Conservation (phyloP, 1,284 basidiomycete genomes). For the Ustilago trichophora region DNA sequence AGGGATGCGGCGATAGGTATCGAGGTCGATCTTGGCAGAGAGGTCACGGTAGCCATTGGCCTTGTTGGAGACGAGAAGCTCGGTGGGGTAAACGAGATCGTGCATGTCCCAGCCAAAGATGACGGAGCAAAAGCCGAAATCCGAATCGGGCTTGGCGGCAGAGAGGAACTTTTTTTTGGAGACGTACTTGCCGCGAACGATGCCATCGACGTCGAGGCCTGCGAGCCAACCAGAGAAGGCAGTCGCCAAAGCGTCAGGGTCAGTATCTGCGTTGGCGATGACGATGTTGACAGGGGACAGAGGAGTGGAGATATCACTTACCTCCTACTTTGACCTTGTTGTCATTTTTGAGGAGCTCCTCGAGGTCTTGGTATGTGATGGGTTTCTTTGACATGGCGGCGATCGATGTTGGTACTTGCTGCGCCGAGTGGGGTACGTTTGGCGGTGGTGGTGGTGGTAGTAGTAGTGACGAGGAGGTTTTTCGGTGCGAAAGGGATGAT, state of each 20-base stretch:
- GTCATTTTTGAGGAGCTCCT: conserved; percentile 71
- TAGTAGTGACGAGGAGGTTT: too few species aligned
- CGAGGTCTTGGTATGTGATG: conserved; percentile 43
- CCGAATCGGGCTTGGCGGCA: conserved; percentile 79
- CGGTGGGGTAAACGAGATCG: conserved; percentile 73
- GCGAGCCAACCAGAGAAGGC: conserved; percentile 1
- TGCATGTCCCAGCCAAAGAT: conserved; percentile 55
- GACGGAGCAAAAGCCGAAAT: conserved; percentile 55
- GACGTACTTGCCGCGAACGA: conserved; percentile 93
- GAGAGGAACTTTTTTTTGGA: conserved; percentile 91
- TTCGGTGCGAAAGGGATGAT: too few species aligned
- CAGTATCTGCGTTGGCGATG: neutral
- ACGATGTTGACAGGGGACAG: neutral
- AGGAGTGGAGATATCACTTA: neutral
- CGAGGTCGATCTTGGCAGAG: conserved; percentile 82
- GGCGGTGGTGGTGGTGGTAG: neutral
- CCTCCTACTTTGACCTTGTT: conserved; percentile 87
- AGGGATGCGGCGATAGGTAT: conserved; percentile 81
- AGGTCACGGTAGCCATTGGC: conserved; percentile 91
- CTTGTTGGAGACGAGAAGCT: conserved; percentile 87
- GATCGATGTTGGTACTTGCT: neutral
- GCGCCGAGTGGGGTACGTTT: too few species aligned
- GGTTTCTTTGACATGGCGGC: conserved; percentile 22
- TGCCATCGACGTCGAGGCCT: conserved; percentile 74
- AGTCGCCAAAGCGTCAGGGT: too few species aligned